A percentile compares a stretch with the other conserved stretches of the same genome.
Evolutionary conservation across 192 early-diverging fungal genomes (phyloP).

Genomic region (Pilaira anomala): DNA sequence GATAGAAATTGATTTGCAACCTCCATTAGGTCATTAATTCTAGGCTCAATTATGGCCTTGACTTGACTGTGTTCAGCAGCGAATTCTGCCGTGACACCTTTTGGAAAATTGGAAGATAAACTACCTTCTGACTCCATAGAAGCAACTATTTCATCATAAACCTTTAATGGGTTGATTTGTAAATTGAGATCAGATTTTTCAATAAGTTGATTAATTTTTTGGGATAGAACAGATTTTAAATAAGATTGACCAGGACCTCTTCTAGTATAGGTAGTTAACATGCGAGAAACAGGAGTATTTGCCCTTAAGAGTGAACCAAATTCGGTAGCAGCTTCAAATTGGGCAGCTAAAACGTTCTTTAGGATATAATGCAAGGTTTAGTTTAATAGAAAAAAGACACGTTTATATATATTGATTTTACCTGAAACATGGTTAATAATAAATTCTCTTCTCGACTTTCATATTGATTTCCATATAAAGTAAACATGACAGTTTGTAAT

Average conservation of each 20-base stretch:
- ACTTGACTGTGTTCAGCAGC: slow-evolving; percentile 78
- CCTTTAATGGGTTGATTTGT: slow-evolving; percentile 91
- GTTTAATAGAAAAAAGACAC: neutral
- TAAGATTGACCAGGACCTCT: slow-evolving; percentile 90
- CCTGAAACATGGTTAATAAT: slow-evolving; percentile 91
- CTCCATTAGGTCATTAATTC: slow-evolving; percentile 73
- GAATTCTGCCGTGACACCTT: slow-evolving; percentile 70
- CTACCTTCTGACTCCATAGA: slow-evolving; percentile 62
- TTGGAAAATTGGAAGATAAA: slow-evolving; percentile 52
- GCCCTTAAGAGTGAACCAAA: slow-evolving; percentile 86
- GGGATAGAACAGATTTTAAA: slow-evolving; percentile 77
- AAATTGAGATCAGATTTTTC: slow-evolving; percentile 78
- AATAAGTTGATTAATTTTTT: slow-evolving; percentile 76
- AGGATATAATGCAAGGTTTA: neutral
- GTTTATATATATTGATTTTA: slow-evolving; percentile 26
- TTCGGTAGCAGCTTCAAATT: slow-evolving; percentile 90
- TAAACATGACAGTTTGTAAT: slow-evolving; percentile 93
- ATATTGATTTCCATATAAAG: slow-evolving; percentile 92
- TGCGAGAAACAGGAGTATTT: slow-evolving; percentile 95
- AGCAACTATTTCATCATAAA: slow-evolving; percentile 73
- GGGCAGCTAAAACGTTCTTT: slow-evolving; percentile 42
- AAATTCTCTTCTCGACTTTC: slow-evolving; percentile 93
- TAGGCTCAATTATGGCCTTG: slow-evolving; percentile 71
- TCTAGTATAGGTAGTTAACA: slow-evolving; percentile 95
- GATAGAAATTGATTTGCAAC: slow-evolving; percentile 80